Percentiles rank a stretch among this genome's conserved stretches.
Evolutionary conservation across 768 basidiomycete genomes (phyloP).

Genomic region (Peribolospora baueri): DNA sequence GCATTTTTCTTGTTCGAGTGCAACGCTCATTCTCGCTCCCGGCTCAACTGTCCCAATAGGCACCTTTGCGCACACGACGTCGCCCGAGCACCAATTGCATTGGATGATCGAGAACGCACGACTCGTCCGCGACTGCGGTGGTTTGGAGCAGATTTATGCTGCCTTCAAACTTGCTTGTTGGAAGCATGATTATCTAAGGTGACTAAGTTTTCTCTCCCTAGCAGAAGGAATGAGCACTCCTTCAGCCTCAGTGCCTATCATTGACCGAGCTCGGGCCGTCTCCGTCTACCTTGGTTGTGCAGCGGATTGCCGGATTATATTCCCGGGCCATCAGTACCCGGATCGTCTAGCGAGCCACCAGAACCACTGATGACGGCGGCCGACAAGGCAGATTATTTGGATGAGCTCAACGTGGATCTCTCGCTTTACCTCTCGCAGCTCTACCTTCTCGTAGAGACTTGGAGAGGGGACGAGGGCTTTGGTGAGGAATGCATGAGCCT

Average conservation of each 20-base stretch:
- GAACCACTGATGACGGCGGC: neutral
- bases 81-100: constrained; percentile 80
- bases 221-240: too few relatives aligned
- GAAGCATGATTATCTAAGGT: constrained; percentile 56
- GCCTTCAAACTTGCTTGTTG: constrained; percentile 73
- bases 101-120: constrained; percentile 91
- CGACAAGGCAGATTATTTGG: constrained; percentile 54
- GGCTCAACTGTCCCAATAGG: constrained; percentile 22
- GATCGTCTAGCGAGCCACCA: too few relatives aligned
- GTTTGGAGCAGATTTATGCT: constrained; percentile 54
- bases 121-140: constrained; percentile 57
- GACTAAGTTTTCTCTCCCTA: too few relatives aligned
- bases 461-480: constrained; percentile 79
- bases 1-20: neutral
- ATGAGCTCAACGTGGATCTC: constrained; percentile 76
- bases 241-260: too few relatives aligned
- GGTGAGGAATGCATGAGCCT: constrained; percentile 92
- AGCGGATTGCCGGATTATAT: too few relatives aligned
- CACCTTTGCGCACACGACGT: constrained; percentile 76
- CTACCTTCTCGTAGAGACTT: constrained; percentile 81
- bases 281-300: too few relatives aligned
- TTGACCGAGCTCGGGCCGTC: too few relatives aligned
- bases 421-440: constrained; percentile 85
- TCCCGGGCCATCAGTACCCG: too few relatives aligned
- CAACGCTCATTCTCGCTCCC: constrained; percentile 1